These are phyloP conservation scores for Globisporangium okanoganense DNA, from an alignment of 352 stramenopile species.

Conservation along the genomic window DNA sequence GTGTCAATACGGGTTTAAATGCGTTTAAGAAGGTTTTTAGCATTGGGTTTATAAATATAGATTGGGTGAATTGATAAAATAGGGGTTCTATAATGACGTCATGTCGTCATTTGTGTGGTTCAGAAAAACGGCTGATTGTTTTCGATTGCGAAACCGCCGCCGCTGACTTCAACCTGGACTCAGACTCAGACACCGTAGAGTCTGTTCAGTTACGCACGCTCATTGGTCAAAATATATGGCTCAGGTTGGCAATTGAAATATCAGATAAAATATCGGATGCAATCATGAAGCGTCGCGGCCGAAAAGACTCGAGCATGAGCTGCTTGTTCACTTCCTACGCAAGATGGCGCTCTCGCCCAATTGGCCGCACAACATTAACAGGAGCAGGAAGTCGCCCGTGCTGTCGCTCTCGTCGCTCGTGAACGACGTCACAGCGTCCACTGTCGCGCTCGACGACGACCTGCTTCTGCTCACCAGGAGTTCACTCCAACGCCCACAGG, in stretches of 20 bases:
- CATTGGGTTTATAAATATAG: too few relatives aligned
- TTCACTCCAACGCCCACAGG: neutral
- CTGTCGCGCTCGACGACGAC: neutral
- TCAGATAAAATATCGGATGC: neutral
- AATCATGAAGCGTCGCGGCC: neutral
- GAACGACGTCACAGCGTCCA: conserved; percentile 7
- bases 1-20: too few relatives aligned
- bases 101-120: neutral
- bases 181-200: neutral
- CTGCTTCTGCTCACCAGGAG: neutral
- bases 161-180: conserved; percentile 21
- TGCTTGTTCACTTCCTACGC: too few relatives aligned
- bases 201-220: too few relatives aligned
- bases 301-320: too few relatives aligned
- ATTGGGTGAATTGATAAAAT: too few relatives aligned
- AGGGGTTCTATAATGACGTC: too few relatives aligned
- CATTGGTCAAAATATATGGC: neutral
- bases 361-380: neutral
- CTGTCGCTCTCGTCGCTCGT: conserved; percentile 21
- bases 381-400: conserved; percentile 8
- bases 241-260: neutral
- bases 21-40: too few relatives aligned
- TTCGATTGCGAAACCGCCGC: conserved; percentile 3
- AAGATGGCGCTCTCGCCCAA: neutral
- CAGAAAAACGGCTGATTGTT: neutral